These are phyloP conservation scores for Ophiosphaerella narmari DNA, from an alignment of 2,329 filamentous ascomycete species.

Conservation along the genomic window DNA sequence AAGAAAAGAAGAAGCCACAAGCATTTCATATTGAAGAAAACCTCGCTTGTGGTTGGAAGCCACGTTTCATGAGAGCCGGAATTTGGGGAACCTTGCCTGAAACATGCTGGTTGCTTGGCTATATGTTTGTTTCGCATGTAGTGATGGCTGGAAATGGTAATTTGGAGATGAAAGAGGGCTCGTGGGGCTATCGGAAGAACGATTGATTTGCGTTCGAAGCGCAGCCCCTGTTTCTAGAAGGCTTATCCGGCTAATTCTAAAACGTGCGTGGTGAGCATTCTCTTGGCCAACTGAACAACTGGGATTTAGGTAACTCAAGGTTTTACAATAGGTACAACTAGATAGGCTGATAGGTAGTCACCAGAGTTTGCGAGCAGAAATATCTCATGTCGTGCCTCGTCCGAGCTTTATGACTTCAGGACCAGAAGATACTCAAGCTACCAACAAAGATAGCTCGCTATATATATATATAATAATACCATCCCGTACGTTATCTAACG, in stretches of 20 bases:
- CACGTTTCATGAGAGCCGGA: conserved; percentile 22
- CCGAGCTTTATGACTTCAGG: too few relatives aligned
- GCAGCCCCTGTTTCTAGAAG: neutral
- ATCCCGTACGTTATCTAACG: neutral
- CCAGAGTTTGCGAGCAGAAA: too few relatives aligned
- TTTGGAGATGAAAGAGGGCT: conserved; percentile 1
- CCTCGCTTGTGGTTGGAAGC: conserved; percentile 13
- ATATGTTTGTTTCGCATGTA: conserved; percentile 8
- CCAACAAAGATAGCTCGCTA: too few relatives aligned
- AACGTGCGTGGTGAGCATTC: neutral
- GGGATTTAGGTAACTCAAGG: too few relatives aligned
- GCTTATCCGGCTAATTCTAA: conserved; percentile 11
- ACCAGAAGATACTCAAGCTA: too few relatives aligned
- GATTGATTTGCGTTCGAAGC: conserved; percentile 6
- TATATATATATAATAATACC: too few relatives aligned
- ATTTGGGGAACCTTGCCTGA: conserved; percentile 15
- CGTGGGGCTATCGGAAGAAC: conserved; percentile 15
- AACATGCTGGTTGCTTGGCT: conserved; percentile 12
- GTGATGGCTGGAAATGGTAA: conserved; percentile 5
- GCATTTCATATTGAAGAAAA: conserved; percentile 4
- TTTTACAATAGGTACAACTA: too few relatives aligned
- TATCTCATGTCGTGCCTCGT: too few relatives aligned
- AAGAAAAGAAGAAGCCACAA: neutral
- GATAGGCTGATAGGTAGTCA: too few relatives aligned
- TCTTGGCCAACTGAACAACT: too few relatives aligned